Evolutionary conservation across 2,329 filamentous ascomycete genomes (phyloP).

Genomic region (Claviceps maximensis): DNA sequence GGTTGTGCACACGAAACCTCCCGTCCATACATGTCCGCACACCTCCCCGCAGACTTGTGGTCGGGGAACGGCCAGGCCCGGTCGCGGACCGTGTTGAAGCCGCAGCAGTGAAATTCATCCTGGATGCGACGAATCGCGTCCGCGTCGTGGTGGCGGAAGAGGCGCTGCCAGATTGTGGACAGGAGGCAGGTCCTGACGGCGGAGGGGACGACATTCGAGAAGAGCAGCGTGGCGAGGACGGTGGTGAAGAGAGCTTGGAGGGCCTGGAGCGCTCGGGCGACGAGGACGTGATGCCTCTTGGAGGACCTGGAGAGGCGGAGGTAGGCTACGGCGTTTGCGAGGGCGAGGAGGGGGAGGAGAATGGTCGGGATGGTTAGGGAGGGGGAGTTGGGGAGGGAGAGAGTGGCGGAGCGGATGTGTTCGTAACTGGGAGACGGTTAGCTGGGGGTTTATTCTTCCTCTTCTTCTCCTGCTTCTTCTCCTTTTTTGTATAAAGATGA

Average conservation of each 20-base stretch:
- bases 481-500: background rate
- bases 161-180: conserved; percentile 10
- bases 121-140: conserved; percentile 42
- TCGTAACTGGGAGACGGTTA: background rate
- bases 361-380: background rate
- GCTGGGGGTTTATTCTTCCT: background rate
- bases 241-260: conserved; percentile 6
- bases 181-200: conserved; percentile 8
- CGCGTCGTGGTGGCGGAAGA: conserved; percentile 27
- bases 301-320: background rate
- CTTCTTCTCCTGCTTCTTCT: background rate
- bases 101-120: conserved; percentile 49
- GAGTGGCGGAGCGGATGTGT: conserved; percentile 1
- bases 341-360: conserved; percentile 1
- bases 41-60: conserved; percentile 21
- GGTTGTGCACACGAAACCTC: conserved; percentile 30
- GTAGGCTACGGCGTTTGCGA: background rate
- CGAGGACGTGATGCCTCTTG: background rate
- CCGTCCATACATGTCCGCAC: conserved; percentile 30
- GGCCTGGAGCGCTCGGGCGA: conserved; percentile 3
- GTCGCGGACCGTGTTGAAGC: conserved; percentile 39
- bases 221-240: conserved; percentile 9
- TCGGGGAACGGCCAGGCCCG: conserved; percentile 43
- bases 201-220: conserved; percentile 7
- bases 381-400: conserved; percentile 5